Base-by-base conservation (phyloP, 129 eudicot species). In the Apium graveolens region DNA sequence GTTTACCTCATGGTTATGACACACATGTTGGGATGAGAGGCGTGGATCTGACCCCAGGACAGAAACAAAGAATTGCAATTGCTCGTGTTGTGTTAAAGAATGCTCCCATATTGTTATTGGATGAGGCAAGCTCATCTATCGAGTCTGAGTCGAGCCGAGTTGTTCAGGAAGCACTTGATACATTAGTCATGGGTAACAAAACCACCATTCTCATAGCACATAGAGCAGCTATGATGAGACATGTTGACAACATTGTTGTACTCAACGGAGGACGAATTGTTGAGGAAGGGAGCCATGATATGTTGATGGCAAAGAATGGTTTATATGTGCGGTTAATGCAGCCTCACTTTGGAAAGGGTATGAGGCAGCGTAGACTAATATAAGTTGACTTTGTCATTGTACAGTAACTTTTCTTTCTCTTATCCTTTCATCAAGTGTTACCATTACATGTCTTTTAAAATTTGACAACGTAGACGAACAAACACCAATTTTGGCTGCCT, bases 21-120 rank as follows among this genome's bases (percentile, higher is more conserved):
- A 94, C 98, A 0, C 97, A 94, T 66, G 98, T 94, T 9, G 98
- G 98, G 31, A 94, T 94, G 98, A 88, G 98, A 79, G 98, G 96
- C 1, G 96, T 91, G 44, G 98, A 91, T 87, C 81, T 94, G 31
- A 94, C 98, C 72, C 97, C 97, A 6, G 98, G 98, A 37, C 98
- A 94, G 85, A 94, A 94, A 71, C 98, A 94, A 81, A 85, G 98
- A 82, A 94, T 94, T 71, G 98, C 98, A n/a, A 94, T 94, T 26
- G 98, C 98, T 27, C 84, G 98, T 34, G 98, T 94, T 31, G 88
- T 94, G 45, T 76, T 94, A 82, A 91, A 94, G 76, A 94, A 94
- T 41, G 97, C 98, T 17, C 98, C 98, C 43, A 94, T 94, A 76
- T 79, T 94, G 75, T 85, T 94, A 51, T 77, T 94, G 81, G 98